Conservation (phyloP, 176 grass and related monocot species). For the Avena eriantha region DNA sequence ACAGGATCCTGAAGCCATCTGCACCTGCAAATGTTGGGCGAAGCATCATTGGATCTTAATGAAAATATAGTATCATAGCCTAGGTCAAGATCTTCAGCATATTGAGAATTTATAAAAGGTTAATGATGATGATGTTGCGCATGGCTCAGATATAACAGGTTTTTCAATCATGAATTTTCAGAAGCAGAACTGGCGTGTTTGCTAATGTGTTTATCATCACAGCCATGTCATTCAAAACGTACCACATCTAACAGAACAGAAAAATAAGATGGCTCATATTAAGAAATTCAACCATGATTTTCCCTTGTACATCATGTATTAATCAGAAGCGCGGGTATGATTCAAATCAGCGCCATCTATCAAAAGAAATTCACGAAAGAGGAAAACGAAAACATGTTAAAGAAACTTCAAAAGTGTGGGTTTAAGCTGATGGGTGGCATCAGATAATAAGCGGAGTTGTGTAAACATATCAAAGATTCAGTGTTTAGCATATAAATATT, state of each 20-base stretch:
- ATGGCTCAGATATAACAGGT: not conserved
- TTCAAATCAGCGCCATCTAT: constrained; percentile 48
- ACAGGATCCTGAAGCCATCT: constrained; percentile 53
- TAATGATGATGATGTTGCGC: too few relatives aligned
- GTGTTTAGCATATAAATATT: constrained; percentile 54
- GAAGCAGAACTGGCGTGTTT: constrained; percentile 86
- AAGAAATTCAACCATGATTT: constrained; percentile 81
- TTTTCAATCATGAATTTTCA: not conserved
- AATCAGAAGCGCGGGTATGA: constrained; percentile 68
- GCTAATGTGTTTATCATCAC: constrained; percentile 17
- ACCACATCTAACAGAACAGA: too few relatives aligned
- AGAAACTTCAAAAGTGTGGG: too few relatives aligned
- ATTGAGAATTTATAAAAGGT: too few relatives aligned
- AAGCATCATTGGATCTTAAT: constrained; percentile 24
- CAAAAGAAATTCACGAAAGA: not conserved
- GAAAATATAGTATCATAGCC: too few relatives aligned
- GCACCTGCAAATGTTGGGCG: constrained; percentile 31
- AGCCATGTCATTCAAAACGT: not conserved
- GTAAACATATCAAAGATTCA: constrained; percentile 50
- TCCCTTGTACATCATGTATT: constrained; percentile 53
- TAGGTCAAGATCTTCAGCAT: too few relatives aligned
- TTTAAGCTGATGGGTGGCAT: constrained; percentile 29
- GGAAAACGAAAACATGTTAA: too few relatives aligned
- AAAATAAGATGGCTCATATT: constrained; percentile 50
- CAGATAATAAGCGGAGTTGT: constrained; percentile 71